Evolutionary conservation across 2,329 filamentous ascomycete genomes (phyloP).

Genomic region (Fusarium verrucosum): DNA sequence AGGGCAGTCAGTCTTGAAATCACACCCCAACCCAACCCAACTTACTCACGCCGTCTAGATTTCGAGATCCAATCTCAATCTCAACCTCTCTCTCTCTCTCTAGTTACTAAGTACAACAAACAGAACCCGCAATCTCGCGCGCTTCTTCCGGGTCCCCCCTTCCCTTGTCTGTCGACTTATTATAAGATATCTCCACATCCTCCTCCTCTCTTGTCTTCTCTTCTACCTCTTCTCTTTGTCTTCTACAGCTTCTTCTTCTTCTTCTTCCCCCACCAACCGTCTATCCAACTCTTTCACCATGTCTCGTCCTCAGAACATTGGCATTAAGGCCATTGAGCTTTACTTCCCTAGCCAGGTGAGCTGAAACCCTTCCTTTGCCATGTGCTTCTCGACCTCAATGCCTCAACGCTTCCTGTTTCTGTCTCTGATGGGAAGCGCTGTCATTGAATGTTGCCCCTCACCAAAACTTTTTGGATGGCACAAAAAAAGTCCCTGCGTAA

Average conservation of each 20-base stretch:
- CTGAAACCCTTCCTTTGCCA: slow-evolving; percentile 30
- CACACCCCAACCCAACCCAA: slow-evolving; percentile 6
- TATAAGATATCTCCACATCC: slow-evolving; percentile 32
- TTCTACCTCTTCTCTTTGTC: slow-evolving; percentile 26
- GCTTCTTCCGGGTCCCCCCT: slow-evolving; percentile 34
- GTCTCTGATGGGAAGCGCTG: slow-evolving; percentile 18
- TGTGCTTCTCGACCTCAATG: slow-evolving; percentile 13
- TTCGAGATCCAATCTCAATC: slow-evolving; percentile 41
- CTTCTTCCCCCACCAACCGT: slow-evolving; percentile 17
- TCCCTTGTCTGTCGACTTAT: slow-evolving; percentile 22
- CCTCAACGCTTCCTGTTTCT: slow-evolving; percentile 11
- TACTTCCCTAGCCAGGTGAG: slow-evolving; percentile 87
- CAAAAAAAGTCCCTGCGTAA: slow-evolving; percentile 37
- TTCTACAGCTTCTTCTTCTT: slow-evolving; percentile 21
- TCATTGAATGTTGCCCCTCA: slow-evolving; percentile 36
- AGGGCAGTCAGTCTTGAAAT: not conserved
- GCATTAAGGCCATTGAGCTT: slow-evolving; percentile 92
- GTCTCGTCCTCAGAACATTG: slow-evolving; percentile 86
- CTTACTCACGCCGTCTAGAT: slow-evolving; percentile 6
- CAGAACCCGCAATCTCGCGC: slow-evolving; percentile 41
- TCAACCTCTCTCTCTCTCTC: slow-evolving; percentile 13
- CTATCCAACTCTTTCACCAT: slow-evolving; percentile 56
- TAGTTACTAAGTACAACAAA: not conserved
- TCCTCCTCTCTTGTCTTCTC: slow-evolving; percentile 28
- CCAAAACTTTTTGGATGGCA: slow-evolving; percentile 27